Evolutionary conservation across 2,329 filamentous ascomycete genomes (phyloP).

Genomic region (Pseudofabraea citricarpa): DNA sequence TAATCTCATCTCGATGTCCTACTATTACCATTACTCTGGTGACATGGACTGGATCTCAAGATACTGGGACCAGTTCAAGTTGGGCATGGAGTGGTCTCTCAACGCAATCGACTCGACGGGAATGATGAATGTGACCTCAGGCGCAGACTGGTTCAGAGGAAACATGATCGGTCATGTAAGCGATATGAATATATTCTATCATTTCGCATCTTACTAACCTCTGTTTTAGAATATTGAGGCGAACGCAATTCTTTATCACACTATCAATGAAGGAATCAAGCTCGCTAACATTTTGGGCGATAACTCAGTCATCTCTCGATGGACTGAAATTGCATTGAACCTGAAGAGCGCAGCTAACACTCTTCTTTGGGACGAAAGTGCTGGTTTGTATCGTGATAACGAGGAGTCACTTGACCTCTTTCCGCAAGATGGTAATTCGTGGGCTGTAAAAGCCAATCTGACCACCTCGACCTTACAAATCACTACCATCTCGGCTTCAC

Average conservation of each 20-base stretch:
- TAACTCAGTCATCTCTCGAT: neutral
- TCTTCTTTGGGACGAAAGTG: constrained; percentile 27
- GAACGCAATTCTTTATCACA: constrained; percentile 34
- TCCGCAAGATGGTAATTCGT: constrained; percentile 55
- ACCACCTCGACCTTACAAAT: constrained; percentile 21
- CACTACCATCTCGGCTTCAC: constrained; percentile 25
- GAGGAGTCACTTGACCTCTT: constrained; percentile 50
- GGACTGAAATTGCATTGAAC: neutral
- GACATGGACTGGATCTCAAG: constrained; percentile 41
- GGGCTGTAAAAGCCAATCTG: constrained; percentile 35
- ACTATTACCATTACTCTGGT: constrained; percentile 51
- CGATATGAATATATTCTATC: too few relatives aligned
- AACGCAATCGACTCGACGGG: constrained; percentile 33
- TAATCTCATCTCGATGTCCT: constrained; percentile 51
- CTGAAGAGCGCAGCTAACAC: constrained; percentile 8
- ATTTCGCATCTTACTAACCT: too few relatives aligned
- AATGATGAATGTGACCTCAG: constrained; percentile 17
- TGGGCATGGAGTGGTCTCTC: constrained; percentile 38
- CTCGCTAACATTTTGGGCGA: constrained; percentile 32
- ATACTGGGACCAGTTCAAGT: constrained; percentile 43
- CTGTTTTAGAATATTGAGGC: constrained; percentile 22
- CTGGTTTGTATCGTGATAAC: constrained; percentile 44
- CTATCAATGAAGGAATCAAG: constrained; percentile 41
- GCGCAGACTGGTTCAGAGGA: constrained; percentile 17
- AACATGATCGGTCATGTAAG: constrained; percentile 22